These are phyloP conservation scores for Cryptosporidium meleagridis DNA, from an alignment of 169 alveolate species.

Conservation along the genomic window DNA sequence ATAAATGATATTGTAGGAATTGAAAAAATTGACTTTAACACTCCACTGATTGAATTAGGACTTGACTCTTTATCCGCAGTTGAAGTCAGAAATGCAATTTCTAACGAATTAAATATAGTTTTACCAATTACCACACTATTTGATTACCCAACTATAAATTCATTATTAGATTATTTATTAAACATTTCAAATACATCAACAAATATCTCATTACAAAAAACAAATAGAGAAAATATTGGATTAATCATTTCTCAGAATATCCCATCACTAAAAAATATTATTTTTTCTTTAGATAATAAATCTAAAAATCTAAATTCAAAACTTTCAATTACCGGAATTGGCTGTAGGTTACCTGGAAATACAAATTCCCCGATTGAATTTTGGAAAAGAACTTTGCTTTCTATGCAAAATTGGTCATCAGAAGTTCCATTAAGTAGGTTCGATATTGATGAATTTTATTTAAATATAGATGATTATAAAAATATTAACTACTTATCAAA, in stretches of 20 bases:
- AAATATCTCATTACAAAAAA: not conserved
- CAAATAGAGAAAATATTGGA: conserved; percentile 3
- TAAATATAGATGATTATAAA: conserved; percentile 18
- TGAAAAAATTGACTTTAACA: not conserved
- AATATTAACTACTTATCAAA: conserved; percentile 13
- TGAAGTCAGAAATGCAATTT: conserved; percentile 50
- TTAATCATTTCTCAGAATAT: conserved; percentile 4
- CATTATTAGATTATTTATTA: conserved; percentile 18
- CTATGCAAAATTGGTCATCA: conserved; percentile 27
- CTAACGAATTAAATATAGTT: not conserved
- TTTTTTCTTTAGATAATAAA: not conserved
- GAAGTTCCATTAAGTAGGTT: conserved; percentile 62
- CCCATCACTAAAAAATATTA: conserved; percentile 21
- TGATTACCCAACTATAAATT: conserved; percentile 59
- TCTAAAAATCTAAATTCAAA: not conserved
- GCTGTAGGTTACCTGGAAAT: conserved; percentile 61
- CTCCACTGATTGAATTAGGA: conserved; percentile 37
- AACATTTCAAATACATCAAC: not conserved
- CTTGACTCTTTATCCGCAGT: conserved; percentile 69
- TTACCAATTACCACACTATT: conserved; percentile 41
- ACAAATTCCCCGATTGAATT: conserved; percentile 22
- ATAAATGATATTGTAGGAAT: conserved; percentile 39
- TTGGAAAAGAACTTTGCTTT: conserved; percentile 43
- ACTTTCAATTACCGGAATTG: conserved; percentile 55
- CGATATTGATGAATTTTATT: conserved; percentile 70